Conservation (phyloP, 352 stramenopile species). For the Phytophthora parvispora region DNA sequence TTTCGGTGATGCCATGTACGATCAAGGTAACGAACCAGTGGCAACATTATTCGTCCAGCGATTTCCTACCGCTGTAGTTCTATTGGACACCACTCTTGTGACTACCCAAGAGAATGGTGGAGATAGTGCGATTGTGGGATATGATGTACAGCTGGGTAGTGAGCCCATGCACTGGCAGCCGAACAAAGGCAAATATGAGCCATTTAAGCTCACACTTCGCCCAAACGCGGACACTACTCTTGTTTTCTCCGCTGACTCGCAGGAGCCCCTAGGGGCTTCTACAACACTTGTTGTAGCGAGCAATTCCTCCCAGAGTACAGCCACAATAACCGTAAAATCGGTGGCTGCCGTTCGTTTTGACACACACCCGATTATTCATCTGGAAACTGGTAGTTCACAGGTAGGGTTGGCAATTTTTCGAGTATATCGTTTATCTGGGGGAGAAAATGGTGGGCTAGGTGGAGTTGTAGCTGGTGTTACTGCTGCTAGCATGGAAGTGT, state of each 20-base stretch:
- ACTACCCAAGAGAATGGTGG: constrained; percentile 50
- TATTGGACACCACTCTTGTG: constrained; percentile 49
- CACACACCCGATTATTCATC: constrained; percentile 35
- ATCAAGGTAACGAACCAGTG: constrained; percentile 29
- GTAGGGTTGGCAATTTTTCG: constrained; percentile 62
- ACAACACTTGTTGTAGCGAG: constrained; percentile 43
- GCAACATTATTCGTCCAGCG: constrained; percentile 48
- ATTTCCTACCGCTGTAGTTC: constrained; percentile 45
- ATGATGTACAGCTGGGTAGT: constrained; percentile 50
- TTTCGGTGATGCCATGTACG: constrained; percentile 48
- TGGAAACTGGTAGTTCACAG: constrained; percentile 53
- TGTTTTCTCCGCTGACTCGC: constrained; percentile 29
- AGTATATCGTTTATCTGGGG: constrained; percentile 64
- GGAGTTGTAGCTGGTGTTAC: constrained; percentile 63
- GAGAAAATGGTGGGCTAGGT: constrained; percentile 72
- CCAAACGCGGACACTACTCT: constrained; percentile 60
- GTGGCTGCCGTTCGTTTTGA: constrained; percentile 58
- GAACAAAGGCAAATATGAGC: constrained; percentile 33
- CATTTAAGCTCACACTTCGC: constrained; percentile 44
- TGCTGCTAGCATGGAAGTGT: constrained; percentile 19
- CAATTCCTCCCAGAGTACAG: constrained; percentile 64
- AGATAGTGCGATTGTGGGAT: constrained; percentile 33
- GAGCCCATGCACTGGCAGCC: constrained; percentile 81
- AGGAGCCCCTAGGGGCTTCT: constrained; percentile 9
- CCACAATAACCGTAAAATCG: constrained; percentile 23